Evolutionary conservation across 108 stramenopile species (phyloP).

Genomic region (Stephanodiscus triporus): DNA sequence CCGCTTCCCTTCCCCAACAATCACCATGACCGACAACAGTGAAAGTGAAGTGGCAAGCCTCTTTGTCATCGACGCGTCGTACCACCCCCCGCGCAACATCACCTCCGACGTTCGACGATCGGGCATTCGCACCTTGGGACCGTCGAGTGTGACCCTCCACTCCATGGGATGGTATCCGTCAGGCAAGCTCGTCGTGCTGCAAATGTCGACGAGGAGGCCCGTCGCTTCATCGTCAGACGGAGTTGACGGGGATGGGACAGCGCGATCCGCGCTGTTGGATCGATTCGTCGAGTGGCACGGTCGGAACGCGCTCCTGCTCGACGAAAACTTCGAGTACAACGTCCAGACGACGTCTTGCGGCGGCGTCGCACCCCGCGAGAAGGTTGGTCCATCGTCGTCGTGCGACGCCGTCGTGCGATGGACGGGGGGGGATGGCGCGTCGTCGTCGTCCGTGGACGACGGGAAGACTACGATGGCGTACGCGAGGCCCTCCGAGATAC

Average conservation of each 20-base stretch:
- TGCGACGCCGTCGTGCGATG: slow-evolving; percentile 14
- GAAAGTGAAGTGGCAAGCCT: no score
- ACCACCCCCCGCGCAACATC: slow-evolving; percentile 65
- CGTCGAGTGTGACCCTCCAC: slow-evolving; percentile 68
- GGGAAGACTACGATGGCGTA: background rate
- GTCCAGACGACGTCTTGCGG: no score
- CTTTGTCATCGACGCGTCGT: slow-evolving; percentile 29
- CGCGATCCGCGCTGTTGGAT: background rate
- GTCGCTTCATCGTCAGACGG: no score
- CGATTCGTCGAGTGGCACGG: slow-evolving; percentile 42
- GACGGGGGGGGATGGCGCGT: slow-evolving; percentile 30
- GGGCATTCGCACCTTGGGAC: slow-evolving; percentile 45
- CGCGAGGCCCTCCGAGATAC: slow-evolving; percentile 65
- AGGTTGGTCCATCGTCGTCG: background rate
- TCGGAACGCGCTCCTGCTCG: slow-evolving; percentile 20
- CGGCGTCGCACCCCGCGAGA: background rate
- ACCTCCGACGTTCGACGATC: slow-evolving; percentile 37
- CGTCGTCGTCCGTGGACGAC: background rate
- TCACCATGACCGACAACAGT: background rate
- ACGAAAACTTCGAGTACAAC: slow-evolving; percentile 46
- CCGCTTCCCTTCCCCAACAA: no score
- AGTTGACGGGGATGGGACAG: background rate
- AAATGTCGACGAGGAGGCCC: slow-evolving; percentile 42
- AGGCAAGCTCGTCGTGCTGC: slow-evolving; percentile 52
- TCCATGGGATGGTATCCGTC: slow-evolving; percentile 80